Base-by-base conservation (phyloP, 179 eudicot species). In the Gypsophila paniculata region DNA sequence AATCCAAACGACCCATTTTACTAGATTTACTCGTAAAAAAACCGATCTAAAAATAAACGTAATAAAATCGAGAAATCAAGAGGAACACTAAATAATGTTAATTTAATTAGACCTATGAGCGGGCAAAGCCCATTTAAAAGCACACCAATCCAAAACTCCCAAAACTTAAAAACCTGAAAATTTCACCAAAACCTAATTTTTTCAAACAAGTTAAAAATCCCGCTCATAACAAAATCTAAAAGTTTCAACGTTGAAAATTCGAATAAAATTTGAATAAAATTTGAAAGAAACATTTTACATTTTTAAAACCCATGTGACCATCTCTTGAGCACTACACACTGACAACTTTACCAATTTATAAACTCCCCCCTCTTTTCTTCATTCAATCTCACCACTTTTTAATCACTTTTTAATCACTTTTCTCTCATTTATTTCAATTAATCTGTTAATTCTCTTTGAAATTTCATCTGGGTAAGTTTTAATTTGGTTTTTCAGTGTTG, bases 161-260 rank as follows among this genome's bases (percentile, higher is more conserved):
- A 26, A 70, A 69, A 36, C 38, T 48, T 9, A 11, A 36, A 57
- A 19, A 19, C 14, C 8, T 29, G 21, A 52, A 12, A 15, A 3
- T 52, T 10, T 0, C 57, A 3, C 46, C 46, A 42, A 42, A 42
- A 42, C 46, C 46, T 42, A 42, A 42, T 42, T 42, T 42, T 49
- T 73, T 65, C 70, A 73, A 73, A 64, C 19, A 15, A 73, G 48
- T 72, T 73, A 39, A 54, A 73, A 39, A 73, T 74, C 76, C 76
- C 76, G 76, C 76, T 18, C 42, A 13, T 10, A 3, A 38, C 3
- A 64, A 61, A 9, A 52, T 14, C 12, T 18, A 22, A 23, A 22
- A 29, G 4, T 29, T 10, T 2, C 39, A 63, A 38, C 22, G 17
- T 65, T 64, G 25, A 64, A 64, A 64, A 64, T 22, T 71, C 59